Base-by-base conservation (phyloP, 2,329 filamentous ascomycete species). In the Claviceps purpurea region DNA sequence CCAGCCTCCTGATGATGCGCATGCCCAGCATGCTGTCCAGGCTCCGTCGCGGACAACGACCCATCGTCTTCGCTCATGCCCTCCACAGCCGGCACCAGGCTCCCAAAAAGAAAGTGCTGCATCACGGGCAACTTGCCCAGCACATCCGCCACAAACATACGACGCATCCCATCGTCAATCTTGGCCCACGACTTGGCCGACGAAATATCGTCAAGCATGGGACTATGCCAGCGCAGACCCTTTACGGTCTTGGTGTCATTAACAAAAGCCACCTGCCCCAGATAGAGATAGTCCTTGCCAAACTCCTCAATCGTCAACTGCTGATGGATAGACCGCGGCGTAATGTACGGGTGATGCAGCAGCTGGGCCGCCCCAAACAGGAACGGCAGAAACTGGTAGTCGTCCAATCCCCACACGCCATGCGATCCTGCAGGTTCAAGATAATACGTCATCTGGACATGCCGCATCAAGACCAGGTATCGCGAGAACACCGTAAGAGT, bases 171-270 rank as follows among this genome's bases (percentile, higher is more conserved):
- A 26, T 77, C 85, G 66, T 97, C 90, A 49, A 98, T 86, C 73
- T 98, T 98, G 57, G 69, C 72, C 93, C 93, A 98, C 41, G 77
- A 87, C 65, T 88, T 90, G 16, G 91, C 86, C 1, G 88, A 84
- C 3, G 87, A 93, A 57, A 98, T 98, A 65, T 98, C 93, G 64
- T 98, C 93, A 18, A 98, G 79, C 94, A 98, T 97, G 3, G 94
- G 93, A 57, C 85, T 90, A 63, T 98, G 94, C 93, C 93, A 98
- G 45, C 93, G 79, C 55, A 98, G 72, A 1, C 90, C 91, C 62
- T 94, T 89, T 53, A 96, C 90, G 1, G 89, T 95, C 74, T 98
- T 98, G 54, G 95, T 94, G 59, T 83, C 87, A 69, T 97, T 96
- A 53, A 98, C 91, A 69, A 95, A 98, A 50, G 79, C 78, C 26